Conservation (phyloP, 2,329 filamentous ascomycete genomes). For the Coleophoma eucalyptorum region DNA sequence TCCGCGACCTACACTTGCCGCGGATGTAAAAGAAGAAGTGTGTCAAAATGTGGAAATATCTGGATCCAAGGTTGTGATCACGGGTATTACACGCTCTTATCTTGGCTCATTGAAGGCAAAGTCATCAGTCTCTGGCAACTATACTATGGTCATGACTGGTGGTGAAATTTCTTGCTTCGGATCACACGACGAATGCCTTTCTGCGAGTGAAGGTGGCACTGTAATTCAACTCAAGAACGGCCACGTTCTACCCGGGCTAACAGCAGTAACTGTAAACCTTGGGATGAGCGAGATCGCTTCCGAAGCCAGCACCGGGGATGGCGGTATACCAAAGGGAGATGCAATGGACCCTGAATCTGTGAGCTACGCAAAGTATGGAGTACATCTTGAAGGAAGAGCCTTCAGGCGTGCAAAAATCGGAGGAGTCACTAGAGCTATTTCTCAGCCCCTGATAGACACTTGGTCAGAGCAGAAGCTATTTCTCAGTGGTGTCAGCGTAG, state of each 20-base stretch:
- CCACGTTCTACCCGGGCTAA: slow-evolving; percentile 43
- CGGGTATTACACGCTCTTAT: slow-evolving; percentile 33
- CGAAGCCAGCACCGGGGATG: slow-evolving; percentile 42
- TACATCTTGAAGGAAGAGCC: slow-evolving; percentile 35
- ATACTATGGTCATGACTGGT: slow-evolving; percentile 35
- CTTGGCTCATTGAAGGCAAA: slow-evolving; percentile 14
- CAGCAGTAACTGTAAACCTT: slow-evolving; percentile 41
- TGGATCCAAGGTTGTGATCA: slow-evolving; percentile 28
- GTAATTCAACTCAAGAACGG: slow-evolving; percentile 39
- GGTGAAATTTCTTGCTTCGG: slow-evolving; percentile 38
- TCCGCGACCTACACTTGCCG: slow-evolving; percentile 20
- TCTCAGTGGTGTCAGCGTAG: slow-evolving; percentile 37
- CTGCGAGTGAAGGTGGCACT: slow-evolving; percentile 15
- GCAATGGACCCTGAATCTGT: slow-evolving; percentile 25
- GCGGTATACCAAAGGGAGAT: slow-evolving; percentile 27
- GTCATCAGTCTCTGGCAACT: slow-evolving; percentile 11
- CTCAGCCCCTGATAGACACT: slow-evolving; percentile 26
- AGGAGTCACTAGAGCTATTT: slow-evolving; percentile 39
- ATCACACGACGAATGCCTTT: slow-evolving; percentile 25
- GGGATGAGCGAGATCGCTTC: slow-evolving; percentile 46
- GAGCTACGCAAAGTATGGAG: slow-evolving; percentile 35
- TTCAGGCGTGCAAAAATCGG: slow-evolving; percentile 38
- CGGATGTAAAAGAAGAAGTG: slow-evolving; percentile 19
- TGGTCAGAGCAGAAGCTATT: slow-evolving; percentile 21
- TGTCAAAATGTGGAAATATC: slow-evolving; percentile 19